A percentile compares a stretch with the other conserved stretches of the same genome.
Conservation (phyloP, 2,329 filamentous ascomycete species). For the Didymella arachidicola region DNA sequence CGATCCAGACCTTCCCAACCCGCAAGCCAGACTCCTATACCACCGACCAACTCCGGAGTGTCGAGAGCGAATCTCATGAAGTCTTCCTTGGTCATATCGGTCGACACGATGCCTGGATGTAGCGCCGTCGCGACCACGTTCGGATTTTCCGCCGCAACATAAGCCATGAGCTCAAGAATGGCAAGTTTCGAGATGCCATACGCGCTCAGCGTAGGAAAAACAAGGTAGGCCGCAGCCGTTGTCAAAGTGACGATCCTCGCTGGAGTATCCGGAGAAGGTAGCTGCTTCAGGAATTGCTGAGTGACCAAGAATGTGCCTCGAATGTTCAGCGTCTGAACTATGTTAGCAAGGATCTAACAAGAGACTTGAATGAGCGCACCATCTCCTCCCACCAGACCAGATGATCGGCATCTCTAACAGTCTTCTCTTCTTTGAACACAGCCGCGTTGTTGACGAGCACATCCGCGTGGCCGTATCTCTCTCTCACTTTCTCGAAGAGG, state of each 20-base stretch:
- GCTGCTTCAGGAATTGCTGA: slow-evolving; percentile 41
- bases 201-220: slow-evolving; percentile 24
- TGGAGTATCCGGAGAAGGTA: slow-evolving; percentile 28
- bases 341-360: background rate
- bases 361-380: slow-evolving; percentile 8
- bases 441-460: slow-evolving; percentile 36
- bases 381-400: slow-evolving; percentile 34
- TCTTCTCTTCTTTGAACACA: slow-evolving; percentile 20
- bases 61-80: slow-evolving; percentile 32
- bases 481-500: slow-evolving; percentile 32
- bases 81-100: slow-evolving; percentile 21
- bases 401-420: slow-evolving; percentile 31
- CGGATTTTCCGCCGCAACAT: slow-evolving; percentile 31
- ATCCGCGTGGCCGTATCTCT: slow-evolving; percentile 33
- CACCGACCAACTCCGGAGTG: slow-evolving; percentile 40
- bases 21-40: slow-evolving; percentile 38
- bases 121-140: slow-evolving; percentile 31
- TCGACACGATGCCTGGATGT: slow-evolving; percentile 30
- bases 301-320: slow-evolving; percentile 46
- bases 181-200: slow-evolving; percentile 34
- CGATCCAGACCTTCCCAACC: slow-evolving; percentile 29
- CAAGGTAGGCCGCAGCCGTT: slow-evolving; percentile 23
- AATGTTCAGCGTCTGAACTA: slow-evolving; percentile 44
- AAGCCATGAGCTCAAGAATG: slow-evolving; percentile 27
- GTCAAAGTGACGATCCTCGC: slow-evolving; percentile 36